phyloP scores from a whole-genome alignment of 2,329 filamentous ascomycete species.

The Lecanicillium sp. region DNA sequence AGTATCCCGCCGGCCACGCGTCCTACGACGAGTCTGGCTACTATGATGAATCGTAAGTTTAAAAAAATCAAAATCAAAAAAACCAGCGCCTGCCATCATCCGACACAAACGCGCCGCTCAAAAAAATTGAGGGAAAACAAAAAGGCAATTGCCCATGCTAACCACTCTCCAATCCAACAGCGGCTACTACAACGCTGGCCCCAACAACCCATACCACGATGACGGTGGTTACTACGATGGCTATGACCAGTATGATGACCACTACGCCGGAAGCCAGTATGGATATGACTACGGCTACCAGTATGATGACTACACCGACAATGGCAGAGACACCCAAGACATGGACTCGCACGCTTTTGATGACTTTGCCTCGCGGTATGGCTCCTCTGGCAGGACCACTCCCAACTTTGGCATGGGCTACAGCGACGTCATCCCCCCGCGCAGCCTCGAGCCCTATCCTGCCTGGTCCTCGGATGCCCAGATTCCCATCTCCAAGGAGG shows the following conservation, averaged over 20 bases:
- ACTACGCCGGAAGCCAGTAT: constrained; percentile 50
- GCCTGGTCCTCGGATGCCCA: constrained; percentile 97
- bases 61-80: no score
- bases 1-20: no score
- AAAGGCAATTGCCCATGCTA: no score
- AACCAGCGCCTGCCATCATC: no score
- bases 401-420: constrained; percentile 98
- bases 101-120: no score
- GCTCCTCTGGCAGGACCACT: constrained; percentile 87
- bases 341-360: constrained; percentile 51
- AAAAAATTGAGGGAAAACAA: no score
- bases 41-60: constrained; percentile 85
- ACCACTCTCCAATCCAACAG: no score
- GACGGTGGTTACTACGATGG: constrained; percentile 90
- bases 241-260: constrained; percentile 55
- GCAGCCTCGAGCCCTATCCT: constrained; percentile 91
- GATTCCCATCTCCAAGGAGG: constrained; percentile 94
- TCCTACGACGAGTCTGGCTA: constrained; percentile 47
- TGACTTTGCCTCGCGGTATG: constrained; percentile 80
- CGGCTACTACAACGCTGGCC: constrained; percentile 82
- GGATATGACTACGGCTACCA: constrained; percentile 1
- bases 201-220: constrained; percentile 72
- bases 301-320: constrained; percentile 40
- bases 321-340: constrained; percentile 18
- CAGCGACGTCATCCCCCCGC: constrained; percentile 78